Conservation (phyloP, 2,329 filamentous ascomycete genomes). For the Alternaria ethzedia region DNA sequence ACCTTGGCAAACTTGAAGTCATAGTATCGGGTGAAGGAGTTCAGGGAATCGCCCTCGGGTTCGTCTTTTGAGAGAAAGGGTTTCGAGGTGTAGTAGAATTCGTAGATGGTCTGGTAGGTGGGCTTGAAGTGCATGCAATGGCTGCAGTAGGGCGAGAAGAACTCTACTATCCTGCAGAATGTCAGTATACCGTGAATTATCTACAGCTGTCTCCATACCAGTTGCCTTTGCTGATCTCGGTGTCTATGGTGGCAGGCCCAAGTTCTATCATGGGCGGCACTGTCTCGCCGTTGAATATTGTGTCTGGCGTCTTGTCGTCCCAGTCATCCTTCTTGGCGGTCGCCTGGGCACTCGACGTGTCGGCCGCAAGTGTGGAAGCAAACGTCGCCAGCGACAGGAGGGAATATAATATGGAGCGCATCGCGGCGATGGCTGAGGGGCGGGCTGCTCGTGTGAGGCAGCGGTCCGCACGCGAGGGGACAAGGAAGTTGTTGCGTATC, state of each 20-base stretch:
- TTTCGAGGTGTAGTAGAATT: slow-evolving; percentile 91
- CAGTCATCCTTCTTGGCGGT: slow-evolving; percentile 32
- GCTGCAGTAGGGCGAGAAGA: slow-evolving; percentile 60
- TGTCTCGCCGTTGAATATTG: slow-evolving; percentile 69
- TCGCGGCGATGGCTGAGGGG: slow-evolving; percentile 25
- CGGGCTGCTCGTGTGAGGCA: slow-evolving; percentile 15
- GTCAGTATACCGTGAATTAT: background rate
- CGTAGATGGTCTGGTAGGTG: slow-evolving; percentile 88
- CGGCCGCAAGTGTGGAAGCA: slow-evolving; percentile 35
- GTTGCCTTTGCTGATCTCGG: slow-evolving; percentile 68
- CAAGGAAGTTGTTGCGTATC: background rate
- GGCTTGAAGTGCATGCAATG: slow-evolving; percentile 85
- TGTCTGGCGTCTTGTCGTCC: slow-evolving; percentile 49
- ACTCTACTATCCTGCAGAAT: slow-evolving; percentile 54
- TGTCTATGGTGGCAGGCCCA: slow-evolving; percentile 63
- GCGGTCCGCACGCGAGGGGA: background rate
- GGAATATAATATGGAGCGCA: slow-evolving; percentile 46
- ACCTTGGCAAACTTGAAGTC: slow-evolving; percentile 86
- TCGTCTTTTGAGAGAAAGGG: slow-evolving; percentile 61
- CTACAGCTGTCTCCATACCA: slow-evolving; percentile 58
- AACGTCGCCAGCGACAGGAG: slow-evolving; percentile 48
- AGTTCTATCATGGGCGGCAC: slow-evolving; percentile 71
- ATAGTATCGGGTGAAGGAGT: slow-evolving; percentile 81
- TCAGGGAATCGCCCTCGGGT: slow-evolving; percentile 58
- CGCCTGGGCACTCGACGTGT: slow-evolving; percentile 14